A percentile compares a stretch with the other conserved stretches of the same genome.
Conservation (phyloP, 2,329 filamentous ascomycete genomes). For the Hypoxylon sp. region DNA sequence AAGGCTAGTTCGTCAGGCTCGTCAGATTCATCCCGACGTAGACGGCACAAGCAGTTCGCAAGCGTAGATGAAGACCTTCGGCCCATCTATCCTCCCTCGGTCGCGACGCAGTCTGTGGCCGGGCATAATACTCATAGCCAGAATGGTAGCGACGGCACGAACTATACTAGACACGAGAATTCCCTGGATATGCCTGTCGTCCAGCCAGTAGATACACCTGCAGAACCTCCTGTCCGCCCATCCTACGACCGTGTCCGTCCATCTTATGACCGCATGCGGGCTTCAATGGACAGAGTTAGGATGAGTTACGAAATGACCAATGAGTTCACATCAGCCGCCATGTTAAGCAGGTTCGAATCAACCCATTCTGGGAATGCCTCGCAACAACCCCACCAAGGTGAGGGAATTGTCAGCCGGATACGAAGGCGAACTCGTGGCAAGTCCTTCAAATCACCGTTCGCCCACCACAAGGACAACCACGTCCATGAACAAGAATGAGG, state of each 20-base stretch:
- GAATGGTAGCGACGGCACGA: constrained; percentile 93
- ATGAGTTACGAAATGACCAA: constrained; percentile 88
- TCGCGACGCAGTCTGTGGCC: constrained; percentile 74
- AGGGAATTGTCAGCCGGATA: constrained; percentile 52
- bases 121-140: constrained; percentile 87
- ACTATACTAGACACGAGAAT: constrained; percentile 79
- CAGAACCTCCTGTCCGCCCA: constrained; percentile 56
- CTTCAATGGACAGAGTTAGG: constrained; percentile 87
- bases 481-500: constrained; percentile 51
- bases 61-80: constrained; percentile 88
- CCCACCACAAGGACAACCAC: constrained; percentile 49
- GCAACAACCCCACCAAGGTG: constrained; percentile 35
- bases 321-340: constrained; percentile 91
- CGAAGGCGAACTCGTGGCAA: constrained; percentile 53
- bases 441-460: constrained; percentile 53
- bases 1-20: constrained; percentile 57
- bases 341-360: constrained; percentile 86
- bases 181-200: constrained; percentile 66
- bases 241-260: constrained; percentile 79
- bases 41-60: constrained; percentile 69
- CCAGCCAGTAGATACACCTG: constrained; percentile 46
- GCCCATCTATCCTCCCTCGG: constrained; percentile 93
- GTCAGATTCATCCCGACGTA: constrained; percentile 64
- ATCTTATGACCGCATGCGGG: constrained; percentile 88
- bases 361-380: constrained; percentile 62